Conservation (phyloP, 805 yeast genomes). For the Myxozyma monticola region DNA sequence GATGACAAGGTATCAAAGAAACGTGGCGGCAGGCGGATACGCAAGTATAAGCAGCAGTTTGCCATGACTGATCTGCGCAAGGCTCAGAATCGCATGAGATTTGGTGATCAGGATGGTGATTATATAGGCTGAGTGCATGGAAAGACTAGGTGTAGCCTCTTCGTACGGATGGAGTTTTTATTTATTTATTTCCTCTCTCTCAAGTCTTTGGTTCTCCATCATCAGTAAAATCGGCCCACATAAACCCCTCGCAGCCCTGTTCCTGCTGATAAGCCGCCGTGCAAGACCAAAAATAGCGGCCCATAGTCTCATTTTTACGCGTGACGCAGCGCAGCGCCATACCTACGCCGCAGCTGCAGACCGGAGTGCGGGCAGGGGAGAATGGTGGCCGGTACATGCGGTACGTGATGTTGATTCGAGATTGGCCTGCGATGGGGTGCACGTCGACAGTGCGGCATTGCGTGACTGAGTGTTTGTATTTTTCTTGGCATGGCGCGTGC, state of each 20-base stretch:
- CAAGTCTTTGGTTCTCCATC: constrained; percentile 27
- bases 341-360: constrained; percentile 46
- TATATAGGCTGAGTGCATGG: constrained; percentile 66
- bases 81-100: constrained; percentile 80
- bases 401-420: constrained; percentile 65
- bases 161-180: neutral
- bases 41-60: constrained; percentile 79
- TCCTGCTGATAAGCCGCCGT: constrained; percentile 28
- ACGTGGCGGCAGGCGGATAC: constrained; percentile 79
- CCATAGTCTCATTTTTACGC: constrained; percentile 10
- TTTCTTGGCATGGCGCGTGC: constrained; percentile 81
- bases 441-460: constrained; percentile 44
- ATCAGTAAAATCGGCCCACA: constrained; percentile 20
- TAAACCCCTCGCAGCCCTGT: constrained; percentile 23
- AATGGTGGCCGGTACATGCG: constrained; percentile 52
- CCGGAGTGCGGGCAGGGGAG: constrained; percentile 40
- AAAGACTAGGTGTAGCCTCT: too few species aligned
- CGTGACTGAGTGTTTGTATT: constrained; percentile 65
- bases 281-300: constrained; percentile 33
- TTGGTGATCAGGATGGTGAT: constrained; percentile 72
- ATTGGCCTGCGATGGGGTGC: constrained; percentile 52
- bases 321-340: constrained; percentile 30
- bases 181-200: too few species aligned
- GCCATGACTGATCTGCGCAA: constrained; percentile 77
- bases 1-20: constrained; percentile 73